phyloP scores from a whole-genome alignment of 2,329 filamentous ascomycete species.

The Nemania sp. region DNA sequence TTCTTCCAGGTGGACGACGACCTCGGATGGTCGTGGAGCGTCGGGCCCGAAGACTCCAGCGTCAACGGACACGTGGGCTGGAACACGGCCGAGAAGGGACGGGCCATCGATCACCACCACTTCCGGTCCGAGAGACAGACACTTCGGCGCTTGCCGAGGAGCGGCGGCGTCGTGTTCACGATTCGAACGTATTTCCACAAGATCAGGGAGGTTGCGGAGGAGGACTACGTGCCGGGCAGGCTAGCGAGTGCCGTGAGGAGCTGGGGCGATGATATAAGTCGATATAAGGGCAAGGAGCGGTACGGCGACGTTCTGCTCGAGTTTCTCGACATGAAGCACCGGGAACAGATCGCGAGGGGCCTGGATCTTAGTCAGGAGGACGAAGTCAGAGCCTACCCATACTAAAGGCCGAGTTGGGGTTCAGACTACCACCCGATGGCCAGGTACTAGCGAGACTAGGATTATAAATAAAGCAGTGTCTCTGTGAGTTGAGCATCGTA shows the following conservation, averaged over 20 bases:
- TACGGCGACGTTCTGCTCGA: constrained; percentile 76
- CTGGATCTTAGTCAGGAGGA: constrained; percentile 54
- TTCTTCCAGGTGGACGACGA: constrained; percentile 85
- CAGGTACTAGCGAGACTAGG: too few relatives aligned
- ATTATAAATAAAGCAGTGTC: too few relatives aligned
- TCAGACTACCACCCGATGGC: not conserved
- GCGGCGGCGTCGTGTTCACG: constrained; percentile 69
- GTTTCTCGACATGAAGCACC: constrained; percentile 75
- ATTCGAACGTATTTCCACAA: constrained; percentile 82
- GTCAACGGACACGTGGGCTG: constrained; percentile 61
- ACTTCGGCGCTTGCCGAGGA: constrained; percentile 63
- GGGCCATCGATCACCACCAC: constrained; percentile 71
- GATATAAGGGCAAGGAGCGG: constrained; percentile 77
- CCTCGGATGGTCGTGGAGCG: constrained; percentile 75
- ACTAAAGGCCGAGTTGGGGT: constrained; percentile 18
- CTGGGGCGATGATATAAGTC: constrained; percentile 77
- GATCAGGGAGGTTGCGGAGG: constrained; percentile 67
- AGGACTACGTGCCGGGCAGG: constrained; percentile 77
- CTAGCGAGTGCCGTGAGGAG: constrained; percentile 78
- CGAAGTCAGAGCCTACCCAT: constrained; percentile 39
- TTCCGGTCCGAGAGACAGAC: constrained; percentile 80
- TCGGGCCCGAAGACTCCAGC: constrained; percentile 70
- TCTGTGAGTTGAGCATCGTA: too few relatives aligned
- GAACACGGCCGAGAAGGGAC: constrained; percentile 76
- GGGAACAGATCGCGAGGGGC: constrained; percentile 71